Evolutionary conservation across 208 protist species (phyloP), one percentile per base, ranked within the genome.

Genomic region (Strigomonas oncopelti): DNA sequence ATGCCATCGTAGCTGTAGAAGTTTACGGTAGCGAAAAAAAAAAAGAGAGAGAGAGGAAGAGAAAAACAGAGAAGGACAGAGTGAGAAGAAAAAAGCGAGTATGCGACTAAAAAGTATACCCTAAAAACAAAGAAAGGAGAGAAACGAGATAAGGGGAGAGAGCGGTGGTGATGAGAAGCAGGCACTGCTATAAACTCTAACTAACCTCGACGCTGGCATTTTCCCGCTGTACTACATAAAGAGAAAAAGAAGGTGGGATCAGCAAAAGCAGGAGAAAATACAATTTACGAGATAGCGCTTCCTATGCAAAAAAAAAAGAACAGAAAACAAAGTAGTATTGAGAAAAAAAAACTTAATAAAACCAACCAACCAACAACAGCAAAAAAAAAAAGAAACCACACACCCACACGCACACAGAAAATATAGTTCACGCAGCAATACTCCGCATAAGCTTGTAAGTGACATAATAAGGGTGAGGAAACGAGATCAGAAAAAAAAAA

Each of bases 311-410:
- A 53, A 61, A 28, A 65, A 65, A 59, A 25, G 16, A 14, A 28
- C 16, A 64, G 5, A n/a, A n/a, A n/a, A n/a, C n/a, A n/a, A 18
- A 8, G 20, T 29, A 29, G 52, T 5, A 53, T 20, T 5, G 28
- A 0, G 34, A 38, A 20, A 14, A n/a, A n/a, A n/a, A n/a, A n/a
- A n/a, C n/a, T n/a, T n/a, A n/a, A n/a, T n/a, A n/a, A n/a, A n/a
- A 31, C 18, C 14, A 36, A 32, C 31, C 24, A 32, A 24, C n/a
- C 22, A 58, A 38, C 28, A 9, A 61, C 60, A 14, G 24, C 22
- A 64, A 11, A 69, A 22, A 70, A 22, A 69, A 65, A 48, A 28
- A 72, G 58, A 57, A 54, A 31, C n/a, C n/a, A 70, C 38, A 51
- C 25, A 36, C n/a, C 18, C 16, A 69, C 24, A 28, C 42, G 55